Evolutionary conservation across 2,329 filamentous ascomycete genomes (phyloP), one percentile per base, ranked within the genome.

Genomic region (Penicillium rolfsii): DNA sequence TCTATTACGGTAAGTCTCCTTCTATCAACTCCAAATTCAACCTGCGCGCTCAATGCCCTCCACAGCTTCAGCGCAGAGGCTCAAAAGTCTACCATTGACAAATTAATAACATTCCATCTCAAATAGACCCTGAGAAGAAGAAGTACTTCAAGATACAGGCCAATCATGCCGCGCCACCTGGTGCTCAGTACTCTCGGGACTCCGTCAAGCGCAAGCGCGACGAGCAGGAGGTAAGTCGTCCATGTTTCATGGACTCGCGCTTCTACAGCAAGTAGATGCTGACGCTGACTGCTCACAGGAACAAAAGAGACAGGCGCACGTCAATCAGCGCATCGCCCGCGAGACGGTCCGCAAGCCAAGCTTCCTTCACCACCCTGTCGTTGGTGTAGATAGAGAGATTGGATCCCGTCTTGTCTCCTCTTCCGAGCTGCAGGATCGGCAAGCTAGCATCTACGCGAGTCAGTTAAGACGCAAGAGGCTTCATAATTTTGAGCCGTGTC

Each of bases 71-170:
- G 56, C 55, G 48, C 38, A 19, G 46, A 33, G 4, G 16, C 22
- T 46, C 45, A 6, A 9, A 35, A 24, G 19, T 30, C 43, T 26
- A 55, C 4, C 14, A 24, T 3, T n/a, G 36, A 22, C 12, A 35
- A 55, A 14, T 56, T 36, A 45, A 35, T 14, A 14, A 14, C 38
- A n/a, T 53, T 24, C 36, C 12, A 49, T 35, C 8, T 11, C 22
- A 22, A n/a, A 19, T 63, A 79, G 77, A 79, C 60, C 66, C 74
- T 12, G 81, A 82, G 46, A 89, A 86, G 73, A 83, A 82, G 40
- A 88, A 85, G 64, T 91, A 90, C 70, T 91, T 90, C 75, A 88
- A 86, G 67, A 84, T 91, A 53, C 85, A 89, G 70, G 68, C 77
- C 26, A 79, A 77, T 56, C 77, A 81, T 62, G 81, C 80, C 16